Conservation (phyloP, 139 green algal species). For the Asterochloris sp. region DNA sequence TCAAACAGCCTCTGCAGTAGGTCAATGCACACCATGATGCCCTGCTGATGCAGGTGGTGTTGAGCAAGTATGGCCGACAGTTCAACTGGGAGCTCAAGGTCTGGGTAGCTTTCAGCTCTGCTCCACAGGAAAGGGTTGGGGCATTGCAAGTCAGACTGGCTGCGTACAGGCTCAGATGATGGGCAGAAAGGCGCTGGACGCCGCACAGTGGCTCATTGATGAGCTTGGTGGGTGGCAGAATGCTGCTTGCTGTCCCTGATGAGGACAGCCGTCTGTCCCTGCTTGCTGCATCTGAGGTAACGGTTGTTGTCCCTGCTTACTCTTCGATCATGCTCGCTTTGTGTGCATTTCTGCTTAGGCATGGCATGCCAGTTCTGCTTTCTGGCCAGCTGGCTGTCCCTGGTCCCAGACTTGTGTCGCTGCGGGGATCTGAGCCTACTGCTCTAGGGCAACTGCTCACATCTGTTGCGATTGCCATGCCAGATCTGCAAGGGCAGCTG, state of each 20-base stretch:
- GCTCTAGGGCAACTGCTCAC: too few species aligned
- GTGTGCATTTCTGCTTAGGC: too few species aligned
- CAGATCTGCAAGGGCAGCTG: slow-evolving; percentile 51
- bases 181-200: slow-evolving; percentile 68
- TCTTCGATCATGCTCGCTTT: too few species aligned
- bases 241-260: too few species aligned
- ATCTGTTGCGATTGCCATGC: background rate
- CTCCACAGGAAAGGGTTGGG: background rate
- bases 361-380: background rate
- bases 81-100: slow-evolving; percentile 86
- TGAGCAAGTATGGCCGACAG: slow-evolving; percentile 46
- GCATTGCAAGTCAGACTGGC: background rate
- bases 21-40: background rate
- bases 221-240: slow-evolving; percentile 17
- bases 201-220: slow-evolving; percentile 38
- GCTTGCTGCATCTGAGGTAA: too few species aligned
- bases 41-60: slow-evolving; percentile 35
- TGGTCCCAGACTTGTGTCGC: background rate
- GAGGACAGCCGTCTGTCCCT: too few species aligned
- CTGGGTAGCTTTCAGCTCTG: background rate
- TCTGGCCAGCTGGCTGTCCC: background rate
- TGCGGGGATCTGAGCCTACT: background rate
- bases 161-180: slow-evolving; percentile 54
- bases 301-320: too few species aligned
- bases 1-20: background rate